Evolutionary conservation across 306 rosid genomes (phyloP).

Genomic region (Hylodesmum podocarpum): DNA sequence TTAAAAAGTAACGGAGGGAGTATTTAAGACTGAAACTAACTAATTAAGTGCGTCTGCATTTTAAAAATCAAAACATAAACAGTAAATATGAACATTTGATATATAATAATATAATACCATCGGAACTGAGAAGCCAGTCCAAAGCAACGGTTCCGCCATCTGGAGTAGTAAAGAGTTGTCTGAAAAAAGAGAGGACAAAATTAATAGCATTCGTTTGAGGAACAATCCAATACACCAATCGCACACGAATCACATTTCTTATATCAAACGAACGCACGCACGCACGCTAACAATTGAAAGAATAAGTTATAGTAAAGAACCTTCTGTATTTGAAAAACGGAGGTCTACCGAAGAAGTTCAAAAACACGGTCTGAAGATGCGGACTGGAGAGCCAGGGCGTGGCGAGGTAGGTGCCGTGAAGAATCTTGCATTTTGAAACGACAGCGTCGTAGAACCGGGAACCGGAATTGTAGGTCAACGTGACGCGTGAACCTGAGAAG

Average conservation of each 20-base stretch:
- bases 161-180: slow-evolving; percentile 57
- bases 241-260: neutral
- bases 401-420: slow-evolving; percentile 55
- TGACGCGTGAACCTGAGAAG: slow-evolving; percentile 55
- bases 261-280: too few relatives aligned
- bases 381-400: slow-evolving; percentile 93
- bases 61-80: neutral
- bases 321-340: slow-evolving; percentile 73
- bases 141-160: slow-evolving; percentile 79
- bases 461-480: slow-evolving; percentile 48
- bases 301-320: neutral
- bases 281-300: neutral
- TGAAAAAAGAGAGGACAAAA: slow-evolving; percentile 24
- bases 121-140: slow-evolving; percentile 61
- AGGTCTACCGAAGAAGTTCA: slow-evolving; percentile 64
- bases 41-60: too few relatives aligned
- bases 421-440: slow-evolving; percentile 78
- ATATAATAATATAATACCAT: slow-evolving; percentile 47
- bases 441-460: slow-evolving; percentile 60
- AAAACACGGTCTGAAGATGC: slow-evolving; percentile 77
- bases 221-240: neutral
- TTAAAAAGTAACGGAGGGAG: neutral
- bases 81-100: neutral
- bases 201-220: slow-evolving; percentile 18
- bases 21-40: neutral